phyloP scores from a whole-genome alignment of 139 green algal genomes.

The Picochlorum sp. region DNA sequence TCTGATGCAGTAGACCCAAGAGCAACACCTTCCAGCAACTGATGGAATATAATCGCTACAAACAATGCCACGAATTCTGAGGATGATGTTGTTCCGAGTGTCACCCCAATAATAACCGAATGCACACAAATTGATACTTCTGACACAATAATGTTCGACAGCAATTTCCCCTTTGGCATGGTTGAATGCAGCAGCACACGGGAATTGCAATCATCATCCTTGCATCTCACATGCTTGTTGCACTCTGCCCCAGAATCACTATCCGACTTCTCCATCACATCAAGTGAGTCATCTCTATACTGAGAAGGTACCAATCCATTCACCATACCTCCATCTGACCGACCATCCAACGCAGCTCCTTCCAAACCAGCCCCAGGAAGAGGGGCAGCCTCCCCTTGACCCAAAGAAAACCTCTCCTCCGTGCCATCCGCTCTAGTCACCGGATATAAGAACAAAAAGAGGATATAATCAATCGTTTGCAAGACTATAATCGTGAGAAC shows the following conservation, averaged over 20 bases:
- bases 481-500: slow-evolving; percentile 27
- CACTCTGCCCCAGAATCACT: slow-evolving; percentile 1
- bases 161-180: not conserved
- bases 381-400: not conserved
- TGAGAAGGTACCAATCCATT: not conserved
- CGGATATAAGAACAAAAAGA: not conserved
- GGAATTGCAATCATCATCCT: not conserved
- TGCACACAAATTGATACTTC: slow-evolving; percentile 11
- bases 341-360: not conserved
- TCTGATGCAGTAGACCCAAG: slow-evolving; percentile 35
- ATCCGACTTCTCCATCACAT: not conserved
- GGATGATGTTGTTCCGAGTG: slow-evolving; percentile 33
- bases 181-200: not conserved
- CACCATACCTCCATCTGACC: not conserved
- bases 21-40: slow-evolving; percentile 38
- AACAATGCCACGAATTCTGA: slow-evolving; percentile 31
- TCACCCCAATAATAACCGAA: slow-evolving; percentile 36
- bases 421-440: not conserved
- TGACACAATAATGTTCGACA: slow-evolving; percentile 9
- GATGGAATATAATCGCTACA: slow-evolving; percentile 53
- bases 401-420: not conserved
- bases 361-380: not conserved
- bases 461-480: slow-evolving; percentile 17
- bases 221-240: slow-evolving; percentile 8
- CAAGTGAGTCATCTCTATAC: not conserved